phyloP scores from a whole-genome alignment of 2,329 filamentous ascomycete genomes.

The Didymella lethalis region DNA sequence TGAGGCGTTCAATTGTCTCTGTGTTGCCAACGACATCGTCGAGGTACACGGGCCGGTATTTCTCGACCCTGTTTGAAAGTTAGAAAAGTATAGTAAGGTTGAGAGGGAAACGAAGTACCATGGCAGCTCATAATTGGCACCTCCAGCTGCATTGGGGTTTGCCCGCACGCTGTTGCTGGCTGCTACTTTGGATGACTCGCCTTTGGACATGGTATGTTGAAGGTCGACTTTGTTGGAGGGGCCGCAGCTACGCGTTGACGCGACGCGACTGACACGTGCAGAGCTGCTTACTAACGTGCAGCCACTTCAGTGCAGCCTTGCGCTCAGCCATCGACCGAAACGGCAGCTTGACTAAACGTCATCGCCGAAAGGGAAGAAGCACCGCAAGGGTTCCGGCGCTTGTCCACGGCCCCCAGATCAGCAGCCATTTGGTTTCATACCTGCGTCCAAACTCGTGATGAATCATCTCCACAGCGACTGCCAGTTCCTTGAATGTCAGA shows the following conservation, averaged over 20 bases:
- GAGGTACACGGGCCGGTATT: slow-evolving; percentile 92
- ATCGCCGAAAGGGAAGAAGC: background rate
- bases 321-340: background rate
- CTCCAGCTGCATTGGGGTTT: slow-evolving; percentile 50
- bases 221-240: slow-evolving; percentile 24
- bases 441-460: background rate
- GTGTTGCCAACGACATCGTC: slow-evolving; percentile 98
- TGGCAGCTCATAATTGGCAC: slow-evolving; percentile 75
- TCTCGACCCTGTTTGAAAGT: slow-evolving; percentile 79
- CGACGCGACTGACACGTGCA: slow-evolving; percentile 29
- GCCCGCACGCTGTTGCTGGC: slow-evolving; percentile 54
- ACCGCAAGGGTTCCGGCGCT: background rate
- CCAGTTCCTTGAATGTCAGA: background rate
- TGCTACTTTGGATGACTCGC: slow-evolving; percentile 59
- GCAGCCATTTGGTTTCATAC: background rate
- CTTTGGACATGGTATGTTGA: slow-evolving; percentile 53
- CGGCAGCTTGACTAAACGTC: background rate
- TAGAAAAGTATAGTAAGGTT: slow-evolving; percentile 12
- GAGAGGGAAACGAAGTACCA: slow-evolving; percentile 62
- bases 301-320: background rate
- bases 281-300: slow-evolving; percentile 25
- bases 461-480: background rate
- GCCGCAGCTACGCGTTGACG: slow-evolving; percentile 39
- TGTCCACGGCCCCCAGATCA: background rate
- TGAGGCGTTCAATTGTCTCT: slow-evolving; percentile 94